These are phyloP conservation scores for Collariella sp. DNA, from an alignment of 495 filamentous ascomycete genomes.

Conservation along the genomic window DNA sequence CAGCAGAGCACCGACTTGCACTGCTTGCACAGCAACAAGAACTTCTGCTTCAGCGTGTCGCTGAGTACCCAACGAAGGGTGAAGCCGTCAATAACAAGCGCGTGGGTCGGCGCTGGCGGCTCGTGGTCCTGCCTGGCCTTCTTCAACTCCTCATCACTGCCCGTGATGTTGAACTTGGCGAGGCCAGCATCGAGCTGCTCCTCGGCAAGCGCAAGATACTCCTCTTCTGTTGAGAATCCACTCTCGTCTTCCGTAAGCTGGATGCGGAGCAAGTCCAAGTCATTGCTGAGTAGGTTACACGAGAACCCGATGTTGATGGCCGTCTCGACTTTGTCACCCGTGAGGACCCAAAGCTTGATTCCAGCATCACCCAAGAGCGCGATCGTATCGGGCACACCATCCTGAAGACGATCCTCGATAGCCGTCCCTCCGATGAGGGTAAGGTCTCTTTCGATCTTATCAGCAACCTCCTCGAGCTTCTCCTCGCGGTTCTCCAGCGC, in stretches of 20 bases:
- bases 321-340: constrained; percentile 97
- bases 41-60: constrained; percentile 76
- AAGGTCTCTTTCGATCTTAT: constrained; percentile 82
- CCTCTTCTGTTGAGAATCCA: constrained; percentile 26
- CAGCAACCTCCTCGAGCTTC: constrained; percentile 83
- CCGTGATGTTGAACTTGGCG: constrained; percentile 65
- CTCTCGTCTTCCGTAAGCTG: constrained; percentile 68
- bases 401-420: constrained; percentile 95
- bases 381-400: constrained; percentile 96
- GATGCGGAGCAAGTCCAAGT: constrained; percentile 93
- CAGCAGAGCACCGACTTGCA: constrained; percentile 97
- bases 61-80: constrained; percentile 83
- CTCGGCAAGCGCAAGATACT: constrained; percentile 49
- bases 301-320: constrained; percentile 99
- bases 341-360: constrained; percentile 99
- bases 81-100: constrained; percentile 95
- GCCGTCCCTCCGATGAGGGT: constrained; percentile 90
- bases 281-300: constrained; percentile 92
- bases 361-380: constrained; percentile 85
- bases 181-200: constrained; percentile 66
- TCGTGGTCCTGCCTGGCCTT: constrained; percentile 73
- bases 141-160: constrained; percentile 78
- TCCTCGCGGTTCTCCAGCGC: constrained; percentile 85
- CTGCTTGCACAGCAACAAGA: constrained; percentile 92
- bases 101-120: constrained; percentile 79